Evolutionary conservation across 129 eudicot species (phyloP), one percentile per base, ranked within the genome.

Genomic region (Deinandra increscens): DNA sequence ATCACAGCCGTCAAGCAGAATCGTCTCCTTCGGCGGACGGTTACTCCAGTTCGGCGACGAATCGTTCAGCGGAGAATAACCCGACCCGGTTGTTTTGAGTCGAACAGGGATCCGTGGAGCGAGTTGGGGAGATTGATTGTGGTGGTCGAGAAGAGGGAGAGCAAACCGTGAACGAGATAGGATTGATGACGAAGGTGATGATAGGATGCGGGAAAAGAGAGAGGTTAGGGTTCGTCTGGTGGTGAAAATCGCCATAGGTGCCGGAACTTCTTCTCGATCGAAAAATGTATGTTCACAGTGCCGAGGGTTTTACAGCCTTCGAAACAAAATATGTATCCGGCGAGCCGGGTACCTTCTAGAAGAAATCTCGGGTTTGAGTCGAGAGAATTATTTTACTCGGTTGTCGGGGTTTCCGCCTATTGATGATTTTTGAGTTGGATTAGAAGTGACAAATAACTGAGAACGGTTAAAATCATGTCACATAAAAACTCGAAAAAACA

Each of bases 31-130:
- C 1, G 99, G 99, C 6, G 99, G 99, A 1, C 99, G 90, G 51
- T 93, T 93, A 84, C 86, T 93, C 99, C 99, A 93, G 83, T 93
- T 93, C 15, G 99, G 97, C 5, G 99, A 81, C 53, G 97, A 88
- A 81, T 93, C 97, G 58, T 93, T 93, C 34, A 93, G 71, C 0
- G 99, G 97, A 0, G 95, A 89, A 69, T 93, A 85, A 43, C 99
- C 99, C 78, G 95, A 61, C 74, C 88, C 86, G 65, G 95, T 54
- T 0, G 91, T 64, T 74, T 78, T 85, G 68, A 55, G 37, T 0
- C 92, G 89, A 31, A 65, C 31, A 14, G 63, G 76, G 51, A 61
- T 37, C 42, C 72, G 77, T 33, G 69, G 77, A 19, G 71, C 71
- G 75, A 19, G 59, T 26, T 42, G 63, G 31, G 64, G 44, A 22